Percentiles rank a stretch among this genome's conserved stretches.
These are phyloP conservation scores for Fraxinus greggii DNA, from an alignment of 305 asterid genomes.

Conservation along the genomic window DNA sequence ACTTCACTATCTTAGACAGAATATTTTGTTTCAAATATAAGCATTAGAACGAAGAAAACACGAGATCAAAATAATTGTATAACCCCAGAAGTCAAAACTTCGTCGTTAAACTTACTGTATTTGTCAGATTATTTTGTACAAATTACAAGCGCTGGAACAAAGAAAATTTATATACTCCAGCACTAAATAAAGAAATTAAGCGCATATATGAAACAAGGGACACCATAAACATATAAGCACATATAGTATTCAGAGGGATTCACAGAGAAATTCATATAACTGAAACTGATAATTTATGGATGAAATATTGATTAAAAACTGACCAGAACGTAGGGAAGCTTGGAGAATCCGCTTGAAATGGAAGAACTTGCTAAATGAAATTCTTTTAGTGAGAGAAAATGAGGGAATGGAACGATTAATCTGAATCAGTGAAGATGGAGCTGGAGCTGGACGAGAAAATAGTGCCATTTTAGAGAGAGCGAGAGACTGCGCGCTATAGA, in stretches of 20 bases:
- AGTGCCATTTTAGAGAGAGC: not conserved
- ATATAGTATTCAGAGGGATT: not conserved
- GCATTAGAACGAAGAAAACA: not conserved
- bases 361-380: slow-evolving; percentile 32
- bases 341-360: slow-evolving; percentile 34
- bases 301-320: slow-evolving; percentile 15
- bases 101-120: not conserved
- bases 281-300: not conserved
- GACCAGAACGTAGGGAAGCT: slow-evolving; percentile 63
- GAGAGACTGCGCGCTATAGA: not conserved
- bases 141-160: not conserved
- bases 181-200: not conserved
- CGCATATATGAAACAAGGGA: not conserved
- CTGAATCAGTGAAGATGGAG: slow-evolving; percentile 42
- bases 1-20: not conserved
- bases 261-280: not conserved
- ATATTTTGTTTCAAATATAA: not conserved
- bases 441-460: slow-evolving; percentile 41
- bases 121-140: not conserved
- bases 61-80: not conserved
- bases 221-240: not conserved
- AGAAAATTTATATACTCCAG: not conserved
- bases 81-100: not conserved
- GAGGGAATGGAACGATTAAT: slow-evolving; percentile 38
- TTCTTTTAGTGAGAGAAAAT: slow-evolving; percentile 26